Percentiles rank a stretch among this genome's conserved stretches.
phyloP scores from a whole-genome alignment of 345 rosid species.

The Eucalyptus paniculata region DNA sequence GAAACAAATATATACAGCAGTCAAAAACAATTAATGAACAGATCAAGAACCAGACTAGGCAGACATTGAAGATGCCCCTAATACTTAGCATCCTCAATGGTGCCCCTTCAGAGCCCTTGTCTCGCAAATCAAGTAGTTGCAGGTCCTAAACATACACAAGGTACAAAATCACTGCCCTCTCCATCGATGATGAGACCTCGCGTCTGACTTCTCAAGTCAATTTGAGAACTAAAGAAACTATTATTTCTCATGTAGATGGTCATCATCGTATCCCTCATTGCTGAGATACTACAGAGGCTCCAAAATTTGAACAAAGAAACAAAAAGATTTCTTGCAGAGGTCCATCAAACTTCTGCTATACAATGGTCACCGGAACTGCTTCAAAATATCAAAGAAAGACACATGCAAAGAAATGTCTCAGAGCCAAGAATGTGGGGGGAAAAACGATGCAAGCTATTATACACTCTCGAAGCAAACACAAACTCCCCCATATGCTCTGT shows the following conservation, averaged over 20 bases:
- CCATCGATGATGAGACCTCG: background rate
- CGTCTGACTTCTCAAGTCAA: background rate
- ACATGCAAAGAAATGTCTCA: background rate
- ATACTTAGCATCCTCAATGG: slow-evolving; percentile 15
- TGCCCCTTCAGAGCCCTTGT: background rate
- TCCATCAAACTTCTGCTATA: background rate
- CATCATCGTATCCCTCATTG: background rate
- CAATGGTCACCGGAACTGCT: background rate
- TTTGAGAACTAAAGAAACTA: background rate
- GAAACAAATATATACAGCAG: background rate
- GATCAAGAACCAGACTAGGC: background rate
- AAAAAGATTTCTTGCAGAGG: background rate
- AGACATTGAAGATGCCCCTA: slow-evolving; percentile 11
- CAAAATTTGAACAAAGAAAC: background rate
- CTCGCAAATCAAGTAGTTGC: background rate
- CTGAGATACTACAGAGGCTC: background rate
- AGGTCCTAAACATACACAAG: background rate
- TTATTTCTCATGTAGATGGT: background rate
- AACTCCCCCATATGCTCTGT: background rate
- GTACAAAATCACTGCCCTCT: background rate
- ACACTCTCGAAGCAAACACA: background rate
- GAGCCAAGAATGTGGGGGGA: background rate
- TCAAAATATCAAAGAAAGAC: background rate
- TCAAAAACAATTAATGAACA: background rate
- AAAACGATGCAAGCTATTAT: background rate